phyloP scores from a whole-genome alignment of 352 stramenopile species.

The Phytopythium aichiense region DNA sequence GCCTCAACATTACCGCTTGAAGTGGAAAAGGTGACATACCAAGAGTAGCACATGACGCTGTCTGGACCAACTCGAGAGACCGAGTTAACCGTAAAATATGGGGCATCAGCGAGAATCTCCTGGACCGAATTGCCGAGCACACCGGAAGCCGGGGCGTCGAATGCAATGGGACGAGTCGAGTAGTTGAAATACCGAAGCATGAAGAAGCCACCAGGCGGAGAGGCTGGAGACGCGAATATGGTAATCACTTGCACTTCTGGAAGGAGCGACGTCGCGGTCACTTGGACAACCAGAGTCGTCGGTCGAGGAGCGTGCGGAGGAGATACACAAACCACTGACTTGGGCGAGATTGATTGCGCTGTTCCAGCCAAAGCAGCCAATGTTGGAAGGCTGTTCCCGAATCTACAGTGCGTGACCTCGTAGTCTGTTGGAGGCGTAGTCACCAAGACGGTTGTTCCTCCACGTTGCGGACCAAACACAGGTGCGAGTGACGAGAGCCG shows the following conservation, averaged over 20 bases:
- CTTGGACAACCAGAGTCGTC: slow-evolving; percentile 12
- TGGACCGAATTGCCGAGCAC: slow-evolving; percentile 17
- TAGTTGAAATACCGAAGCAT: slow-evolving; percentile 10
- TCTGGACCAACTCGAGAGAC: slow-evolving; percentile 32
- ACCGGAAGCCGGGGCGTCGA: slow-evolving; percentile 20
- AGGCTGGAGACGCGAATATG: slow-evolving; percentile 10
- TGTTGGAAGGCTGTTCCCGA: slow-evolving; percentile 15
- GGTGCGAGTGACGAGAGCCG: slow-evolving; percentile 14
- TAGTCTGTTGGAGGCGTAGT: neutral
- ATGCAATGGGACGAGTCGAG: slow-evolving; percentile 20
- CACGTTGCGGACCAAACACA: slow-evolving; percentile 14
- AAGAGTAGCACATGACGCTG: slow-evolving; percentile 27
- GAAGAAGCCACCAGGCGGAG: slow-evolving; percentile 21
- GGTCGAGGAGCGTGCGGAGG: slow-evolving; percentile 17
- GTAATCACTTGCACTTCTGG: slow-evolving; percentile 27
- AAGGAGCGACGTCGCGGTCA: slow-evolving; percentile 5
- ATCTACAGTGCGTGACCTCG: slow-evolving; percentile 28
- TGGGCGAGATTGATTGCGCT: neutral
- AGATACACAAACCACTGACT: slow-evolving; percentile 16
- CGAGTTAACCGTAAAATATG: slow-evolving; percentile 9
- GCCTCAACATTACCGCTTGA: slow-evolving; percentile 25
- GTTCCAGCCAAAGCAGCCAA: slow-evolving; percentile 3
- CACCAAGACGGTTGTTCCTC: slow-evolving; percentile 25
- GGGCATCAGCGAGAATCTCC: slow-evolving; percentile 22
- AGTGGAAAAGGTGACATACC: slow-evolving; percentile 34